Evolutionary conservation across 1,139 yeast genomes (phyloP).

Genomic region (Yamadazyma trypodendri): DNA sequence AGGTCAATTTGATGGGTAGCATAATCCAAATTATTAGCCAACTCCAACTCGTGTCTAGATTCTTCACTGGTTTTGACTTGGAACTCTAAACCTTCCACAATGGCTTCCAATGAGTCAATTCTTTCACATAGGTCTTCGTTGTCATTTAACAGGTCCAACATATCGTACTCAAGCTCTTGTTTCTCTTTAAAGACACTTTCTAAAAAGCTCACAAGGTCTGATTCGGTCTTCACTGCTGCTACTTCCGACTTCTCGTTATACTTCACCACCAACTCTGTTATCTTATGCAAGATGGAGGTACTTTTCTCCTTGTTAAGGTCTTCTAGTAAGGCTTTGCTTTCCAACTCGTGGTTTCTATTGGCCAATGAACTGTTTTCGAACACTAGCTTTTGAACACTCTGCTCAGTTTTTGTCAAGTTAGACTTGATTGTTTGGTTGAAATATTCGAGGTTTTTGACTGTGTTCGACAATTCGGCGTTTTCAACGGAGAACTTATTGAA

Average conservation of each 20-base stretch:
- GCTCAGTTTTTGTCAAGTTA: neutral
- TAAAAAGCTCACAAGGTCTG: neutral
- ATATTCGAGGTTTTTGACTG: neutral
- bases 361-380: neutral
- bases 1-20: slow-evolving; percentile 1
- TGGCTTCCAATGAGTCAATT: neutral
- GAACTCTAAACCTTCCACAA: slow-evolving; percentile 1
- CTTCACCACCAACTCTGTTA: neutral
- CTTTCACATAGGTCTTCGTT: slow-evolving; percentile 2
- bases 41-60: slow-evolving; percentile 3
- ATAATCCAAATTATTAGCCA: slow-evolving; percentile 1
- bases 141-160: slow-evolving; percentile 1
- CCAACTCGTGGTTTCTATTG: slow-evolving; percentile 4
- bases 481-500: neutral
- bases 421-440: neutral
- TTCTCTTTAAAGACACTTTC: neutral
- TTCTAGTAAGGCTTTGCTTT: slow-evolving; percentile 3
- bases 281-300: neutral
- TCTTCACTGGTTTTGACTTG: slow-evolving; percentile 2
- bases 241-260: neutral
- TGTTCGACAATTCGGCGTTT: neutral
- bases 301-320: neutral
- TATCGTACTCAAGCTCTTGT: slow-evolving; percentile 1
- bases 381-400: slow-evolving; percentile 1
- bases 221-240: neutral